These are phyloP conservation scores for Penicillium herquei DNA, from an alignment of 495 filamentous ascomycete genomes.

Conservation along the genomic window DNA sequence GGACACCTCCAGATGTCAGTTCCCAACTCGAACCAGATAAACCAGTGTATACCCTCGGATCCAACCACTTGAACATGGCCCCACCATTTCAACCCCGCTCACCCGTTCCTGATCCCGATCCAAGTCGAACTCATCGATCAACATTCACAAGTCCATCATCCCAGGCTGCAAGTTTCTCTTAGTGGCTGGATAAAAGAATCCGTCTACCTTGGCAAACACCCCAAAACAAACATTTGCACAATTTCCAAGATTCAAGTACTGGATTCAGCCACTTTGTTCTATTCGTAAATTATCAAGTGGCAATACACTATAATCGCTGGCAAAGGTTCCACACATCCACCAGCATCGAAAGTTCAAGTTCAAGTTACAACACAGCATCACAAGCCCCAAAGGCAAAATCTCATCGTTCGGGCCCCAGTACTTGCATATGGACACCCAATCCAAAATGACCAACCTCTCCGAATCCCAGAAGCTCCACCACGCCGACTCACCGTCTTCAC, in stretches of 20 bases:
- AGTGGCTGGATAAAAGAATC: no score
- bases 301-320: no score
- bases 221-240: no score
- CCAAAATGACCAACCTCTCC: conserved; percentile 17
- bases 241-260: no score
- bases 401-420: no score
- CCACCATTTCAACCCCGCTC: conserved; percentile 1
- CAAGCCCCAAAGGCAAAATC: background rate
- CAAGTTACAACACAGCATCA: background rate
- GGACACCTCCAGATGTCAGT: background rate
- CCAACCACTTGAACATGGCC: background rate
- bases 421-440: background rate
- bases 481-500: conserved; percentile 4
- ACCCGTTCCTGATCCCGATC: background rate
- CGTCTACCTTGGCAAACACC: no score
- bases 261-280: no score
- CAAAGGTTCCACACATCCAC: no score
- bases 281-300: no score
- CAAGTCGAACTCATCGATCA: conserved; percentile 1
- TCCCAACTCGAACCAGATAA: background rate
- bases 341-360: no score
- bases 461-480: conserved; percentile 12
- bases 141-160: background rate
- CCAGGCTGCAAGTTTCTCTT: background rate
- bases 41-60: background rate